These are phyloP conservation scores for Elsinoe fawcettii DNA, from an alignment of 2,329 filamentous ascomycete genomes.

Conservation along the genomic window DNA sequence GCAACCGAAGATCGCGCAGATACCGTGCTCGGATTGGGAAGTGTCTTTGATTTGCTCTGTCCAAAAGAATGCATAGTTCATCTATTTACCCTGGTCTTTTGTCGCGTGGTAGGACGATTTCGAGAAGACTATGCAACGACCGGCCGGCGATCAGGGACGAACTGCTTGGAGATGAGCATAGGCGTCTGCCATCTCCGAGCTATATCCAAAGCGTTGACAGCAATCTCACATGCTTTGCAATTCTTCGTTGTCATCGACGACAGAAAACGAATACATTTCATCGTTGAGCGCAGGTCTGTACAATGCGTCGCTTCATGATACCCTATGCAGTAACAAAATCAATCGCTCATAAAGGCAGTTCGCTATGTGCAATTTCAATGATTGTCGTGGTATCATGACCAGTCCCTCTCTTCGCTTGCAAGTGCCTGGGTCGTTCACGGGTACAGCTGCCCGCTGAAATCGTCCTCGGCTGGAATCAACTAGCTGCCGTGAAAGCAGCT, in stretches of 20 bases:
- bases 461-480: too few relatives aligned
- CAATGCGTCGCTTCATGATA: conserved; percentile 5
- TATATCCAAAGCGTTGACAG: neutral
- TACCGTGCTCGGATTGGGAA: neutral
- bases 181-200: neutral
- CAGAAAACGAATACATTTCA: conserved; percentile 5
- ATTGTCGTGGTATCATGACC: neutral
- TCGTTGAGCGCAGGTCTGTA: neutral
- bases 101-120: neutral
- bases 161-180: neutral
- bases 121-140: neutral
- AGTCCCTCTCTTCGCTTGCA: neutral
- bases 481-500: neutral
- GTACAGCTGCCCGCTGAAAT: too few relatives aligned
- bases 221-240: neutral
- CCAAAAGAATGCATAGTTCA: neutral
- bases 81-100: neutral
- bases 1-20: conserved; percentile 2
- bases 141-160: neutral
- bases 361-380: conserved; percentile 8
- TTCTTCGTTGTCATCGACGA: neutral
- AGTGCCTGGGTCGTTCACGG: neutral
- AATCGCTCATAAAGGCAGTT: neutral
- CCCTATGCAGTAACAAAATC: neutral
- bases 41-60: neutral